These are phyloP conservation scores for Trichoderma gracile DNA, from an alignment of 2,329 filamentous ascomycete species.

Conservation along the genomic window DNA sequence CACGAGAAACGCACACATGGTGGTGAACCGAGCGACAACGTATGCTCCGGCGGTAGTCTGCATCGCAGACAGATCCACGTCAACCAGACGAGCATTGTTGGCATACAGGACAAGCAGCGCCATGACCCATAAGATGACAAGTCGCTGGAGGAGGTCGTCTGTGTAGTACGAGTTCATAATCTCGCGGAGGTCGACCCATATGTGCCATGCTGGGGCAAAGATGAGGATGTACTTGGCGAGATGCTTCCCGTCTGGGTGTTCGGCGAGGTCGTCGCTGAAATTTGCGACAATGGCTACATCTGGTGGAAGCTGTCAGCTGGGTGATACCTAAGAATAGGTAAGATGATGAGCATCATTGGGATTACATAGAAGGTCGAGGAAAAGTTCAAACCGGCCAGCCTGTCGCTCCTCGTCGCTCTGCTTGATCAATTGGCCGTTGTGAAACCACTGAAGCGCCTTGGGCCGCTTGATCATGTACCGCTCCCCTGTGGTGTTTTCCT, in stretches of 20 bases:
- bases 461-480: conserved; percentile 42
- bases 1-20: conserved; percentile 43
- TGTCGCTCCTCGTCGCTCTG: conserved; percentile 47
- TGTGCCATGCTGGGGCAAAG: conserved; percentile 51
- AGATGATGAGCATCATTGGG: too few species aligned
- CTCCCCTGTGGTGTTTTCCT: conserved; percentile 35
- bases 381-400: conserved; percentile 51
- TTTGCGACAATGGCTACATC: conserved; percentile 52
- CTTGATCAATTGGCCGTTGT: conserved; percentile 45
- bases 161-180: conserved; percentile 56
- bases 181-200: conserved; percentile 52
- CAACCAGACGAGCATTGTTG: conserved; percentile 49
- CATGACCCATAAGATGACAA: conserved; percentile 54
- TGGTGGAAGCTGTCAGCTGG: conserved; percentile 25
- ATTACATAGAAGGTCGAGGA: conserved; percentile 50
- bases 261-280: conserved; percentile 50
- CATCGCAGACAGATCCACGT: conserved; percentile 47
- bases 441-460: conserved; percentile 49
- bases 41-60: conserved; percentile 50
- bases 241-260: conserved; percentile 46
- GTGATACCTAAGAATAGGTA: too few species aligned
- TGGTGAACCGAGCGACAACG: conserved; percentile 46
- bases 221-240: conserved; percentile 52
- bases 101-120: conserved; percentile 49
- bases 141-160: conserved; percentile 50